Evolutionary conservation across 164 flowering plant species (phyloP).

Genomic region (Sextonia rubra): DNA sequence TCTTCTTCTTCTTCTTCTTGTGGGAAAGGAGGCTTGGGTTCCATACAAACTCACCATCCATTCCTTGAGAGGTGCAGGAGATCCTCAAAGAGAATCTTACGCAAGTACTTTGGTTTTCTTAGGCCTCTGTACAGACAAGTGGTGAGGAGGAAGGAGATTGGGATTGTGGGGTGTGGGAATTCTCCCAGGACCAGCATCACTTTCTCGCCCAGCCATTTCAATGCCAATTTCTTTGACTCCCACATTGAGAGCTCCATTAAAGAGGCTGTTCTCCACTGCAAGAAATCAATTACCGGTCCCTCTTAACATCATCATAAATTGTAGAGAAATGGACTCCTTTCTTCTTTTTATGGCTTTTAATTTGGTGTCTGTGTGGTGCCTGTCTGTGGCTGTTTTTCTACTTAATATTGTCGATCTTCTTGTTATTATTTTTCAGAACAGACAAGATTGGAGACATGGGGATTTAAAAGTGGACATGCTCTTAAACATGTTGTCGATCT

Average conservation of each 20-base stretch:
- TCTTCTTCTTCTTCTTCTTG: neutral
- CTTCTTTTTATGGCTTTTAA: no score
- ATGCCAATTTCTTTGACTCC: slow-evolving; percentile 1
- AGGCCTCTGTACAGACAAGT: slow-evolving; percentile 16
- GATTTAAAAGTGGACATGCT: no score
- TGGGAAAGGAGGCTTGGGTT: no score
- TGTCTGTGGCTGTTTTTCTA: no score
- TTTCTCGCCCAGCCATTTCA: slow-evolving; percentile 8
- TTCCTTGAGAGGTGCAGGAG: slow-evolving; percentile 1
- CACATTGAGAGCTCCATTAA: slow-evolving; percentile 44
- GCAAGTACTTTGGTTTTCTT: slow-evolving; percentile 28
- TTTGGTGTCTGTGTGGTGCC: no score
- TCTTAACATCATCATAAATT: no score
- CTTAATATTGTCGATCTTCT: no score
- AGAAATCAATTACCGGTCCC: slow-evolving; percentile 34
- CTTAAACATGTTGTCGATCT: no score
- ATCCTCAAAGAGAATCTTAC: slow-evolving; percentile 13
- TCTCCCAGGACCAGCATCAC: slow-evolving; percentile 19
- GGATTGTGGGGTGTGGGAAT: neutral
- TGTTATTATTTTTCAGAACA: no score
- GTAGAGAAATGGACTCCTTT: no score
- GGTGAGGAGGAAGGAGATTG: neutral
- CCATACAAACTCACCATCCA: neutral
- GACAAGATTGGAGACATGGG: no score
- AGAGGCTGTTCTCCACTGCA: slow-evolving; percentile 76